These are phyloP conservation scores for Penstemon barbatus DNA, from an alignment of 257 asterid genomes.

Conservation along the genomic window DNA sequence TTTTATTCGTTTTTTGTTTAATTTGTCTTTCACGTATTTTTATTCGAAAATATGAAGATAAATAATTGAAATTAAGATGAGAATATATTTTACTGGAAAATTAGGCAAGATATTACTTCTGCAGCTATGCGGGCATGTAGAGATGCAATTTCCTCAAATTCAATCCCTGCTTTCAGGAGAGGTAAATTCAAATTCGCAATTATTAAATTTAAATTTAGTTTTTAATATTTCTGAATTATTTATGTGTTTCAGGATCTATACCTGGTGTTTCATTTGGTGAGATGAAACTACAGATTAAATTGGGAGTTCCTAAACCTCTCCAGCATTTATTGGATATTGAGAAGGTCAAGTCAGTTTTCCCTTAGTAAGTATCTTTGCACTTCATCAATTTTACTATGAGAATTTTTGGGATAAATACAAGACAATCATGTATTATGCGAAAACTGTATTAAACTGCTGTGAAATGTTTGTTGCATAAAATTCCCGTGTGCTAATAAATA, in stretches of 20 bases:
- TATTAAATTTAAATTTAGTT: too few species aligned
- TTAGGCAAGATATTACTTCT: constrained; percentile 75
- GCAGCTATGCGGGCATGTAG: constrained; percentile 91
- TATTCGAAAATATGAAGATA: too few species aligned
- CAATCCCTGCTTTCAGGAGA: constrained; percentile 84
- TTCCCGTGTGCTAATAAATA: too few species aligned
- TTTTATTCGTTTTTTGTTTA: too few species aligned
- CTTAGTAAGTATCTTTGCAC: constrained; percentile 63
- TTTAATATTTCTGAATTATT: not conserved
- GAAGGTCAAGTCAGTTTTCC: constrained; percentile 86
- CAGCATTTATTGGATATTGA: constrained; percentile 67
- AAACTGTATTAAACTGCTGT: too few species aligned
- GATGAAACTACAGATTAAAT: constrained; percentile 88
- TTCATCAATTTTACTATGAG: not conserved
- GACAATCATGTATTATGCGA: too few species aligned
- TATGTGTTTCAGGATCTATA: constrained; percentile 54
- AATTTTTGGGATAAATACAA: too few species aligned
- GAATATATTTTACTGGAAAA: constrained; percentile 1
- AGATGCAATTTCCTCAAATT: constrained; percentile 87
- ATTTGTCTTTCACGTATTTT: too few species aligned
- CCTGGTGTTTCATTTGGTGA: constrained; percentile 85
- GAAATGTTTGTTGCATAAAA: too few species aligned
- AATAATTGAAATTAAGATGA: too few species aligned
- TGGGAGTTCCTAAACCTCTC: constrained; percentile 80
- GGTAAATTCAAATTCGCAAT: constrained; percentile 36